Percentiles rank a stretch among this genome's conserved stretches.
Evolutionary conservation across 768 basidiomycete species (phyloP).

Genomic region (Favolaschia claudopus): DNA sequence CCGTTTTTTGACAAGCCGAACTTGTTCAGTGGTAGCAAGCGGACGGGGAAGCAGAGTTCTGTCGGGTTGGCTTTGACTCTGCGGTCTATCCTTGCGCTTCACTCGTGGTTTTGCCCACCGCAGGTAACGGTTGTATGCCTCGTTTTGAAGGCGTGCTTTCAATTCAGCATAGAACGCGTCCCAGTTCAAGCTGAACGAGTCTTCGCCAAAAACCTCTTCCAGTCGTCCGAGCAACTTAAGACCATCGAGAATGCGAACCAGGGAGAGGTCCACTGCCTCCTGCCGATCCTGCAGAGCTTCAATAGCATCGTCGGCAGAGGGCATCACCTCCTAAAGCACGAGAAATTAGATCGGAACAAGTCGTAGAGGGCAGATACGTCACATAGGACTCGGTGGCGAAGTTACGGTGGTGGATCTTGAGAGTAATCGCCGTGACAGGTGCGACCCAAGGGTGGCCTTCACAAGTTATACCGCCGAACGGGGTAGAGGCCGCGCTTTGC

Average conservation of each 20-base stretch:
- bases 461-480: not conserved
- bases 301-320: not conserved
- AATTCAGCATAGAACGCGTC: not conserved
- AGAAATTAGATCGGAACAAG: not conserved
- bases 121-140: not conserved
- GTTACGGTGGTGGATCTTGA: not conserved
- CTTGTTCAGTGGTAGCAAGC: too few relatives aligned
- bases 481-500: not conserved
- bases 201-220: not conserved
- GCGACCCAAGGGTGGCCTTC: not conserved
- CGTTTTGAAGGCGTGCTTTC: not conserved
- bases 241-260: not conserved
- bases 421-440: not conserved
- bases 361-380: not conserved
- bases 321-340: not conserved
- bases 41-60: too few relatives aligned
- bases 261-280: not conserved
- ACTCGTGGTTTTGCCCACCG: too few relatives aligned
- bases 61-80: too few relatives aligned
- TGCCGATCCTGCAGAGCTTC: not conserved
- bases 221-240: not conserved
- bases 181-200: not conserved
- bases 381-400: not conserved
- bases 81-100: too few relatives aligned
- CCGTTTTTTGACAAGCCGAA: too few relatives aligned